Evolutionary conservation across 768 basidiomycete species (phyloP).

Genomic region (Lentinula boryana): DNA sequence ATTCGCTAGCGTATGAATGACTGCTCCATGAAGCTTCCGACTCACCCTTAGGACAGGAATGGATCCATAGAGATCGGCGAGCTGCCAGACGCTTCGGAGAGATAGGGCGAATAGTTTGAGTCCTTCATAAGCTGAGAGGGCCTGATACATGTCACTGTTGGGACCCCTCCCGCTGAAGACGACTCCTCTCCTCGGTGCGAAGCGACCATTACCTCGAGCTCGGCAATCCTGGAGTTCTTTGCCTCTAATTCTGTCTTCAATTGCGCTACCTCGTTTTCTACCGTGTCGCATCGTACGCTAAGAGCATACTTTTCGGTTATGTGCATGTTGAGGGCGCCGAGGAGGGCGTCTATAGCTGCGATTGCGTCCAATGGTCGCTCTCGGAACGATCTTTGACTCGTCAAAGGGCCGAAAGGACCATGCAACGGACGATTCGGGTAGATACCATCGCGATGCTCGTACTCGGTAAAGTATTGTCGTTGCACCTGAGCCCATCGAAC

Average conservation of each 20-base stretch:
- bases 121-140: constrained; percentile 1
- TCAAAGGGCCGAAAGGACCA: neutral
- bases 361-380: neutral
- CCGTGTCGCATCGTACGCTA: neutral
- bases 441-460: neutral
- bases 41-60: neutral
- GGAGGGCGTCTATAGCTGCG: neutral
- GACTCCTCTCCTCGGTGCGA: neutral
- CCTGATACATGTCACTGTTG: neutral
- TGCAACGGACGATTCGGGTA: neutral
- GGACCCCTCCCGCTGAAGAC: neutral
- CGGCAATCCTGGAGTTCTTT: neutral
- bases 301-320: neutral
- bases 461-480: neutral
- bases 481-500: neutral
- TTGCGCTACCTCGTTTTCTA: neutral
- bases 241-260: neutral
- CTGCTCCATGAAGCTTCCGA: neutral
- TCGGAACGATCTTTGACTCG: neutral
- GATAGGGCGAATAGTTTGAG: neutral
- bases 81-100: neutral
- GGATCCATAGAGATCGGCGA: neutral
- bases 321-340: neutral
- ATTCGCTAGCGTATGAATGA: neutral
- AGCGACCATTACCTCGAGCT: neutral